phyloP scores from a whole-genome alignment of 345 rosid genomes.

The Euphorbia peplus region DNA sequence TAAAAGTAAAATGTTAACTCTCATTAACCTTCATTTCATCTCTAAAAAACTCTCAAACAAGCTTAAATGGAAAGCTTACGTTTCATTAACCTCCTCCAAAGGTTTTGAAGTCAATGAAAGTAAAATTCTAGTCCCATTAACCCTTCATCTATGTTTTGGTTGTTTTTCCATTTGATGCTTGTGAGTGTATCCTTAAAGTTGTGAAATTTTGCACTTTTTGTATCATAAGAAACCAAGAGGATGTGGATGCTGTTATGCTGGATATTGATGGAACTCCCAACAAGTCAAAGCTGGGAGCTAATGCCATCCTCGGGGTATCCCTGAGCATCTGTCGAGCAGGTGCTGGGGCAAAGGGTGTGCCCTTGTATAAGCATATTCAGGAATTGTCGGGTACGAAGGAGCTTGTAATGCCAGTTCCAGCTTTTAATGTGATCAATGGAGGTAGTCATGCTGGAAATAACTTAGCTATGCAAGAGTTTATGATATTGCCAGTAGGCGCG shows the following conservation, averaged over 20 bases:
- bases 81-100: no score
- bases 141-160: background rate
- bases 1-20: no score
- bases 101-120: no score
- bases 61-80: no score
- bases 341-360: constrained; percentile 89
- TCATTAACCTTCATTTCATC: no score
- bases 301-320: constrained; percentile 94
- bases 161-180: background rate
- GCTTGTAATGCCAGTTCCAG: constrained; percentile 98
- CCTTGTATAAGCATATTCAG: constrained; percentile 89
- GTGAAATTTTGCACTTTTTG: constrained; percentile 1
- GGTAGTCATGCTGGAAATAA: constrained; percentile 98
- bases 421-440: constrained; percentile 93
- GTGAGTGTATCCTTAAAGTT: constrained; percentile 3
- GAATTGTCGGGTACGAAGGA: constrained; percentile 83
- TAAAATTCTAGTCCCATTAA: no score
- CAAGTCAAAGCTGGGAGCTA: constrained; percentile 88
- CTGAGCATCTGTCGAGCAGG: constrained; percentile 92
- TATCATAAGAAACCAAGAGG: constrained; percentile 70
- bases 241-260: constrained; percentile 82
- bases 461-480: constrained; percentile 98
- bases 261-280: constrained; percentile 87
- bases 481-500: constrained; percentile 95
- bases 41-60: no score